Conservation (phyloP, 169 alveolate species). For the Besnoitia besnoiti region DNA sequence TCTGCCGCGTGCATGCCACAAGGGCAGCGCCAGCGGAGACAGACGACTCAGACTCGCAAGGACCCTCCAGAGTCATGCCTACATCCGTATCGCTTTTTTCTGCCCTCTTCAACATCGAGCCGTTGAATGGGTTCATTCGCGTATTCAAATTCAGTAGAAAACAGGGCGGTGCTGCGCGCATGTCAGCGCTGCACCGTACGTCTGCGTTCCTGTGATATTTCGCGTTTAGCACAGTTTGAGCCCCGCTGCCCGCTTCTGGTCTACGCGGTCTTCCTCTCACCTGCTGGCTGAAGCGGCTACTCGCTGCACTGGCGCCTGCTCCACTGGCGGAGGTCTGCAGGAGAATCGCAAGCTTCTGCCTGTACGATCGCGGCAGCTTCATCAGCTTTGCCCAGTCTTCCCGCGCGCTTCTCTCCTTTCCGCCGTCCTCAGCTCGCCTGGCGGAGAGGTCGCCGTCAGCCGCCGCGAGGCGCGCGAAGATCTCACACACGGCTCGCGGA, state of each 20-base stretch:
- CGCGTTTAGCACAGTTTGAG: too few species aligned
- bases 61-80: too few species aligned
- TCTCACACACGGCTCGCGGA: not conserved
- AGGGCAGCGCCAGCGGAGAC: too few species aligned
- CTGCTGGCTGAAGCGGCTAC: not conserved
- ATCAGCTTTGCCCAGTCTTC: constrained; percentile 26
- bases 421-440: not conserved
- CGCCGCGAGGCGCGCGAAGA: not conserved
- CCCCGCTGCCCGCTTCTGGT: not conserved
- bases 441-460: not conserved
- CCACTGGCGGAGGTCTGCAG: not conserved
- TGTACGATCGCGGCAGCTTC: constrained; percentile 31
- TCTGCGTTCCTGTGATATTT: too few species aligned
- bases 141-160: too few species aligned
- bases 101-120: too few species aligned
- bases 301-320: not conserved
- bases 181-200: too few species aligned
- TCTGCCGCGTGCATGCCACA: too few species aligned
- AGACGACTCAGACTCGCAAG: too few species aligned
- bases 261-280: not conserved
- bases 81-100: too few species aligned
- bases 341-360: constrained; percentile 12
- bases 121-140: too few species aligned
- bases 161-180: too few species aligned
- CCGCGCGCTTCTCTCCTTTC: not conserved